Conservation (phyloP, 2,329 filamentous ascomycete genomes). For the Microascus cirrosus region DNA sequence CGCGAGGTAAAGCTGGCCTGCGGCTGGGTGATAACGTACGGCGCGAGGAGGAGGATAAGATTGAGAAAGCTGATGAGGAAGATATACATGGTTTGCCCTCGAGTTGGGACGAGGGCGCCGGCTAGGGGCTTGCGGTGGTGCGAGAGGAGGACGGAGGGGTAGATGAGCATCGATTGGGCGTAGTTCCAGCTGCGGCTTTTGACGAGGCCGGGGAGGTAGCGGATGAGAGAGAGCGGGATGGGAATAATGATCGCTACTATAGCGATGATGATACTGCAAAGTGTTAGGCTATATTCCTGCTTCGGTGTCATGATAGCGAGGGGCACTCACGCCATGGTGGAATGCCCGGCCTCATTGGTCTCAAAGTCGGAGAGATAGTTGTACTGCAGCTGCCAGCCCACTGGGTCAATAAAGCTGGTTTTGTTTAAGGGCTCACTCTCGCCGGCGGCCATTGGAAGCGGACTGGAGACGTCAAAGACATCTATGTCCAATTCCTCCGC, state of each 20-base stretch:
- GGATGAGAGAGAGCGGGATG: constrained; percentile 18
- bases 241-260: constrained; percentile 19
- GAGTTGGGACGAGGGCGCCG: constrained; percentile 18
- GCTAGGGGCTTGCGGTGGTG: constrained; percentile 19
- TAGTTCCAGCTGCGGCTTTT: constrained; percentile 13
- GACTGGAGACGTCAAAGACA: constrained; percentile 7
- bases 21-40: constrained; percentile 16
- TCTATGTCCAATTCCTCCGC: constrained; percentile 3
- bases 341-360: constrained; percentile 23
- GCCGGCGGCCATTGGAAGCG: constrained; percentile 12
- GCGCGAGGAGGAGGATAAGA: constrained; percentile 17
- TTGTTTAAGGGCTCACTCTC: constrained; percentile 15
- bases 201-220: constrained; percentile 18
- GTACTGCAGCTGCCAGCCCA: constrained; percentile 27
- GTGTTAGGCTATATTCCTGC: neutral
- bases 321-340: constrained; percentile 12
- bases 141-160: constrained; percentile 18
- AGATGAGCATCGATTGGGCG: constrained; percentile 17
- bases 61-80: constrained; percentile 20
- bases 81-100: constrained; percentile 23
- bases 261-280: constrained; percentile 10
- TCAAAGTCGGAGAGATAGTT: constrained; percentile 41
- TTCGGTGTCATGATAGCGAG: neutral
- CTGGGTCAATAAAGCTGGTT: constrained; percentile 17
- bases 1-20: constrained; percentile 15